Evolutionary conservation across 2,329 filamentous ascomycete genomes (phyloP).

Genomic region (Aspergillus brunneoviolaceus): DNA sequence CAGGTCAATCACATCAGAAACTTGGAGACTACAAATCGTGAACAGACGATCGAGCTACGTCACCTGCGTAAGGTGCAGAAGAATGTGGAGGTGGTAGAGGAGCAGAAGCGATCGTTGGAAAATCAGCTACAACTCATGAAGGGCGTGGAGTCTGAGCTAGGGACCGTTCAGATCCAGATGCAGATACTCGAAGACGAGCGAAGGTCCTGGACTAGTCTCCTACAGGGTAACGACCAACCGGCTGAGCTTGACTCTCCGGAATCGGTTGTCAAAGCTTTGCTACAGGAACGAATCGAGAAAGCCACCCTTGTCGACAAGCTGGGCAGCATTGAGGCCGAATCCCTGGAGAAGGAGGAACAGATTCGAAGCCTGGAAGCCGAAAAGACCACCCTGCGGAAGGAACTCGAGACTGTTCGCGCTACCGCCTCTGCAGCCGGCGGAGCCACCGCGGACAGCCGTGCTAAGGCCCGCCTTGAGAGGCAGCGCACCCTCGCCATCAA

Average conservation of each 20-base stretch:
- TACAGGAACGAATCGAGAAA: constrained; percentile 77
- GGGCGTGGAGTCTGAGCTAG: constrained; percentile 70
- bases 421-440: constrained; percentile 41
- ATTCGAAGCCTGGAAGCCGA: constrained; percentile 72
- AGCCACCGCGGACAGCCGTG: constrained; percentile 61
- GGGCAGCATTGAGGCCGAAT: constrained; percentile 74
- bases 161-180: constrained; percentile 76
- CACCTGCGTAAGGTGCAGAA: constrained; percentile 78
- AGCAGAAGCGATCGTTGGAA: constrained; percentile 85
- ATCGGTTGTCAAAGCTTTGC: constrained; percentile 77
- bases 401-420: constrained; percentile 69
- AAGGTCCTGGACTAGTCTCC: constrained; percentile 79
- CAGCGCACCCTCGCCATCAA: constrained; percentile 83
- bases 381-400: constrained; percentile 60
- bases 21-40: constrained; percentile 76
- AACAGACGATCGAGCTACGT: constrained; percentile 76
- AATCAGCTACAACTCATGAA: constrained; percentile 74
- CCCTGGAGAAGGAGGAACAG: constrained; percentile 72
- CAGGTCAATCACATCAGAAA: constrained; percentile 88
- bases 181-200: constrained; percentile 88
- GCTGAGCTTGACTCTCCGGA: constrained; percentile 85
- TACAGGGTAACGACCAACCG: constrained; percentile 66
- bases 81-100: constrained; percentile 89
- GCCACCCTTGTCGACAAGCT: constrained; percentile 77
- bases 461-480: constrained; percentile 73